A percentile compares a stretch with the other conserved stretches of the same genome.
Conservation (phyloP, 352 stramenopile species). For the Globisporangium sylvaticum region DNA sequence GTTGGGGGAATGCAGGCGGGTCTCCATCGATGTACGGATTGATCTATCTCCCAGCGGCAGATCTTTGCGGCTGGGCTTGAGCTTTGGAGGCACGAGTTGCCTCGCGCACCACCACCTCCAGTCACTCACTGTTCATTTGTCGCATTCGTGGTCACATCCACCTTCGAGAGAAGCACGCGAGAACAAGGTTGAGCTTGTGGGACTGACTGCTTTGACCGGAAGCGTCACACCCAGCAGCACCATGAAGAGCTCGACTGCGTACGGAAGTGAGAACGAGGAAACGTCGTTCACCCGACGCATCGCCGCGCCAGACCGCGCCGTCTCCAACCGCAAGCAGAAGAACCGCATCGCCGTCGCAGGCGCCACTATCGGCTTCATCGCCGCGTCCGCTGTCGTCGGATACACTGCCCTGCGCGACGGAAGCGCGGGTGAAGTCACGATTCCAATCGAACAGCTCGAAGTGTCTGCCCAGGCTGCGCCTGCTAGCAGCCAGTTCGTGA, state of each 20-base stretch:
- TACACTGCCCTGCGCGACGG: slow-evolving; percentile 24
- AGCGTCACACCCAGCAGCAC: slow-evolving; percentile 6
- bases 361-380: slow-evolving; percentile 35
- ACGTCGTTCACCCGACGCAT: slow-evolving; percentile 55
- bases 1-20: too few relatives aligned
- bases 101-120: too few relatives aligned
- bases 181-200: slow-evolving; percentile 3
- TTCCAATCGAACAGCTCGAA: slow-evolving; percentile 28
- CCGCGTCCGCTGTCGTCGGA: slow-evolving; percentile 32
- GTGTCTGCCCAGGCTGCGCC: slow-evolving; percentile 20
- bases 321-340: slow-evolving; percentile 14
- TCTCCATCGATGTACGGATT: too few relatives aligned
- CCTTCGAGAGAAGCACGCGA: neutral
- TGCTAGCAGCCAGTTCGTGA: slow-evolving; percentile 30
- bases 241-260: slow-evolving; percentile 53
- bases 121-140: slow-evolving; percentile 35
- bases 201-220: neutral
- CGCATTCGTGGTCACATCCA: slow-evolving; percentile 24
- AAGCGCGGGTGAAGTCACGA: neutral
- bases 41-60: too few relatives aligned
- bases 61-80: too few relatives aligned
- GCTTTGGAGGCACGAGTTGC: too few relatives aligned
- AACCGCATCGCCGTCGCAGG: slow-evolving; percentile 34
- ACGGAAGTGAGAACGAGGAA: slow-evolving; percentile 60
- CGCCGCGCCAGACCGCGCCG: slow-evolving; percentile 32